Conservation (phyloP, 2,329 filamentous ascomycete species). For the Shiraia bambusicola region DNA sequence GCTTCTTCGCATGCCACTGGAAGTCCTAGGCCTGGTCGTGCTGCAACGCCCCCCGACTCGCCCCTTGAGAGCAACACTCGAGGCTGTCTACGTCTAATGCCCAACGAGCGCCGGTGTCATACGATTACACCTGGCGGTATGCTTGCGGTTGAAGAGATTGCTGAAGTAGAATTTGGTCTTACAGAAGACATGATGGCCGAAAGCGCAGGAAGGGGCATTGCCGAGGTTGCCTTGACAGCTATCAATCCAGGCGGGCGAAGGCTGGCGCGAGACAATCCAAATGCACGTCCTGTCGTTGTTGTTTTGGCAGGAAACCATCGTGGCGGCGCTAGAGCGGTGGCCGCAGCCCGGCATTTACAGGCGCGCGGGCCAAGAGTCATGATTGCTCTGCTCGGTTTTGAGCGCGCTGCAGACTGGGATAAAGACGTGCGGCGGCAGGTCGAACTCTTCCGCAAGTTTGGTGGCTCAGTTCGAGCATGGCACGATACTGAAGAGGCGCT, state of each 20-base stretch:
- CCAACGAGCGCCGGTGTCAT: constrained; percentile 57
- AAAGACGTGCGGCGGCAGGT: constrained; percentile 80
- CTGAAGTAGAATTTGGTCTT: constrained; percentile 81
- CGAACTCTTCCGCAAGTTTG: constrained; percentile 79
- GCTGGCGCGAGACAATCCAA: constrained; percentile 51
- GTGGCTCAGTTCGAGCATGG: constrained; percentile 69
- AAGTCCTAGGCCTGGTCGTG: constrained; percentile 36
- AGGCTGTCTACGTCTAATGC: constrained; percentile 53
- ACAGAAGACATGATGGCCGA: constrained; percentile 90
- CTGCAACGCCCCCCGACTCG: constrained; percentile 42
- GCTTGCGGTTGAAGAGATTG: constrained; percentile 88
- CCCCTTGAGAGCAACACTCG: constrained; percentile 33
- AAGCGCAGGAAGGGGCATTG: constrained; percentile 85
- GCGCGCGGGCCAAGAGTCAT: constrained; percentile 81
- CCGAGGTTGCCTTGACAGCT: constrained; percentile 74
- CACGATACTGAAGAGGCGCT: constrained; percentile 56
- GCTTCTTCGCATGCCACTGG: constrained; percentile 43
- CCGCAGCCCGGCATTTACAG: constrained; percentile 81
- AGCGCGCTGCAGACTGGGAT: constrained; percentile 77
- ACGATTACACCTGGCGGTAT: constrained; percentile 74
- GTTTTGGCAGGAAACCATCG: constrained; percentile 96
- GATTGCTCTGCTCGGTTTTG: constrained; percentile 80
- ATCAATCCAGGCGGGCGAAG: constrained; percentile 61
- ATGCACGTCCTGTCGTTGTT: constrained; percentile 61
- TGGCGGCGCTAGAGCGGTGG: constrained; percentile 79